Evolutionary conservation across 768 basidiomycete species (phyloP).

Genomic region (Daedalea quercina): DNA sequence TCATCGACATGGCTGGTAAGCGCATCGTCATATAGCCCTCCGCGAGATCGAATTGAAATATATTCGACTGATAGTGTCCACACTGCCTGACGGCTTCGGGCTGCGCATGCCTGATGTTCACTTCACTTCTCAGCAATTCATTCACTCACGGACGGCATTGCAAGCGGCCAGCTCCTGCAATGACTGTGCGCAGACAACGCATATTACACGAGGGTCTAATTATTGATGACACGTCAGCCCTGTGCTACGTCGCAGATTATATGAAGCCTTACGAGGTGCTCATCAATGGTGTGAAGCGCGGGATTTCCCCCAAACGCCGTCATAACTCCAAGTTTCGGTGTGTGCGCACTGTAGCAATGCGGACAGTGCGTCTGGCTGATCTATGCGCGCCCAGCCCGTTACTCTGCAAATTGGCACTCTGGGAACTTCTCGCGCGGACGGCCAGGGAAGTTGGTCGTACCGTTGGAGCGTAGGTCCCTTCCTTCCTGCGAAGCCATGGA

Average conservation of each 20-base stretch:
- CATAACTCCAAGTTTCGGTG: constrained; percentile 58
- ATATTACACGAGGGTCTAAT: neutral
- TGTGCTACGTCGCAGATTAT: constrained; percentile 63
- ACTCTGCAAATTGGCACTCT: constrained; percentile 47
- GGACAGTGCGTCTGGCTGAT: neutral
- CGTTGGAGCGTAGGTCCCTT: constrained; percentile 7
- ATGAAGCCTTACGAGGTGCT: constrained; percentile 48
- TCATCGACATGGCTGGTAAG: constrained; percentile 38
- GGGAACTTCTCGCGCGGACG: constrained; percentile 36
- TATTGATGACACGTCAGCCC: constrained; percentile 34
- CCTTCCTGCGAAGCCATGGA: neutral
- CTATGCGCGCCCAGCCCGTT: constrained; percentile 33
- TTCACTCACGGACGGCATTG: constrained; percentile 42
- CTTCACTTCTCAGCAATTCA: constrained; percentile 57
- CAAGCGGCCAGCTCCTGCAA: constrained; percentile 47
- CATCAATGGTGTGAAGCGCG: constrained; percentile 76
- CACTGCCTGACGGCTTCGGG: constrained; percentile 40
- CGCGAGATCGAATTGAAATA: too few species aligned
- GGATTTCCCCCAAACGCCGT: constrained; percentile 67
- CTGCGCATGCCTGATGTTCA: constrained; percentile 43
- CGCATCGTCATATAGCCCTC: too few species aligned
- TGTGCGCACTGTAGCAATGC: neutral
- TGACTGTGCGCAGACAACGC: constrained; percentile 44
- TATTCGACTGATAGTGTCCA: too few species aligned
- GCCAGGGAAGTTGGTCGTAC: constrained; percentile 11